A percentile compares a stretch with the other conserved stretches of the same genome.
Conservation (phyloP, 2,329 filamentous ascomycete genomes). For the Neopestalotiopsis sp. region DNA sequence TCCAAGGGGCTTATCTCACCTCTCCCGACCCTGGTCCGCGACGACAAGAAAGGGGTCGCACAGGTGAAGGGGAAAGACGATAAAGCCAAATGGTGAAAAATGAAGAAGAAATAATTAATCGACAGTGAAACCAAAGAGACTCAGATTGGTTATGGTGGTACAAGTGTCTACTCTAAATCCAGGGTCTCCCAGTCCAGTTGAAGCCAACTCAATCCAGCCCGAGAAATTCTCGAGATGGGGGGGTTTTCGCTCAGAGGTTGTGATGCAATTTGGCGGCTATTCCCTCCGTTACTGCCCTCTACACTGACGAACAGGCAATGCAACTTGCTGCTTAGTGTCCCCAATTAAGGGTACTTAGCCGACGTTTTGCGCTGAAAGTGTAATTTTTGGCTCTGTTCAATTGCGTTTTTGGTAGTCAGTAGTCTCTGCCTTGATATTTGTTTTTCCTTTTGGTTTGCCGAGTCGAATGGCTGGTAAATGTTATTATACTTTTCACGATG, state of each 20-base stretch:
- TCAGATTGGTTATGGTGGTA: background rate
- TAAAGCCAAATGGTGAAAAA: background rate
- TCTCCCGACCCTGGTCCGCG: background rate
- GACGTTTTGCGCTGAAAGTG: background rate
- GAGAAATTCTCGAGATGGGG: background rate
- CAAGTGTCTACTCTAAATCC: background rate
- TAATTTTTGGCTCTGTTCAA: background rate
- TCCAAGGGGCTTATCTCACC: background rate
- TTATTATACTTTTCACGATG: no score
- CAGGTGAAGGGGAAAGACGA: background rate
- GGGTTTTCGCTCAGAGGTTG: background rate
- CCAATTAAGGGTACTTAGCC: background rate
- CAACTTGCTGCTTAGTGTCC: background rate
- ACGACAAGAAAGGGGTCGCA: background rate
- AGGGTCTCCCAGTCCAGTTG: background rate
- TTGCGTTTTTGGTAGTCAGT: background rate
- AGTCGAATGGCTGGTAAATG: no score
- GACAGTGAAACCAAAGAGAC: background rate
- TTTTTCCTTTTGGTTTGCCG: no score
- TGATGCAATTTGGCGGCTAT: slow-evolving; percentile 1
- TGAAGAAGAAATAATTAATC: background rate
- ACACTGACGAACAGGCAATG: slow-evolving; percentile 1
- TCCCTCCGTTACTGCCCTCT: background rate
- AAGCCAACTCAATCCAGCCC: background rate
- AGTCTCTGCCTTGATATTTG: background rate